These are phyloP conservation scores for Thalassiosira livingstoniorum DNA, from an alignment of 352 stramenopile genomes.

Conservation along the genomic window DNA sequence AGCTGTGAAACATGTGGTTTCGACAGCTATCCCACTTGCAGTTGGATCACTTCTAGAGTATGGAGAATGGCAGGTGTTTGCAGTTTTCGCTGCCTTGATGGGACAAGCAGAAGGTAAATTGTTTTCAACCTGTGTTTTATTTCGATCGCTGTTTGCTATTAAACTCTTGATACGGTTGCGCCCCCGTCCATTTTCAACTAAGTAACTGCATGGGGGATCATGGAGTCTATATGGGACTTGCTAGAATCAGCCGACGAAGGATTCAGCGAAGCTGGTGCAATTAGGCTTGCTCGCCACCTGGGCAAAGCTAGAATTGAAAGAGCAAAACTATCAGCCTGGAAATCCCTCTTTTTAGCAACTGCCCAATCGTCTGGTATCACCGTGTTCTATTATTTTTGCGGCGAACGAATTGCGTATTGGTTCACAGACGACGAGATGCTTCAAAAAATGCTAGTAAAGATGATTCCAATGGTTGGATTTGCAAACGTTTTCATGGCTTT, in stretches of 20 bases:
- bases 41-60: constrained; percentile 58
- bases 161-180: constrained; percentile 1
- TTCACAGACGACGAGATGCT: constrained; percentile 57
- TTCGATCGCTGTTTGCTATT: neutral
- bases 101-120: constrained; percentile 60
- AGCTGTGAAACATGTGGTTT: constrained; percentile 42
- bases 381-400: constrained; percentile 57
- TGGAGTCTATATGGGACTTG: constrained; percentile 70
- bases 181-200: neutral
- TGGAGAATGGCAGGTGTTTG: constrained; percentile 69
- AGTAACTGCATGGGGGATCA: constrained; percentile 65
- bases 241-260: constrained; percentile 67
- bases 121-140: neutral
- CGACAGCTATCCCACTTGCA: constrained; percentile 48
- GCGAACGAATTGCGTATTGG: constrained; percentile 39
- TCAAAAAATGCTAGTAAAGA: constrained; percentile 55
- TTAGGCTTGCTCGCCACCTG: constrained; percentile 59
- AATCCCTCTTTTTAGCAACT: constrained; percentile 53
- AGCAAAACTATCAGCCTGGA: constrained; percentile 20
- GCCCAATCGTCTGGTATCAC: constrained; percentile 51
- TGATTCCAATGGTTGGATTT: constrained; percentile 57
- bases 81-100: constrained; percentile 61
- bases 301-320: constrained; percentile 12
- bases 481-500: constrained; percentile 69
- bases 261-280: constrained; percentile 64